Conservation (phyloP, 2,329 filamentous ascomycete species). For the Magnaporthiopsis poae region DNA sequence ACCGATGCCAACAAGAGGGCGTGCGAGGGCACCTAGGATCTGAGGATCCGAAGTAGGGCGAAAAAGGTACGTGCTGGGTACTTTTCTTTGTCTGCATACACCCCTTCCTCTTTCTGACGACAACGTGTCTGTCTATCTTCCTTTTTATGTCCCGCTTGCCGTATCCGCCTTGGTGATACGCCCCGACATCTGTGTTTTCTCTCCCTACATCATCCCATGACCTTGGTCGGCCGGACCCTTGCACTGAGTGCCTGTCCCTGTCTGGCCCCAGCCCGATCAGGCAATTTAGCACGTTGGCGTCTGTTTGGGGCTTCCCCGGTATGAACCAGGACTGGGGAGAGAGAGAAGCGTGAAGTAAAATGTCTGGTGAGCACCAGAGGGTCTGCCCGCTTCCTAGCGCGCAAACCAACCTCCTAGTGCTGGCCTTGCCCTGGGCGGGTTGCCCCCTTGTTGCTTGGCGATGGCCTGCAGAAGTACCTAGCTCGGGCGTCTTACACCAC, state of each 20-base stretch:
- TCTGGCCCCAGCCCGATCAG: neutral
- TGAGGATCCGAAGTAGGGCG: neutral
- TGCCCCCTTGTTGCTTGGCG: neutral
- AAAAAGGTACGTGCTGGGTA: neutral
- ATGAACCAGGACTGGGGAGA: too few species aligned
- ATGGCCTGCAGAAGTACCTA: neutral
- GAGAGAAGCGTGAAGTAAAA: neutral
- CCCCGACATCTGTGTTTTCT: neutral
- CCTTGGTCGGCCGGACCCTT: neutral
- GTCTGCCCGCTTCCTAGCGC: neutral
- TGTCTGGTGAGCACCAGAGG: neutral
- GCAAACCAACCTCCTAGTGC: neutral
- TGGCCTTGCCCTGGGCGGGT: neutral
- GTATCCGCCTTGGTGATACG: neutral
- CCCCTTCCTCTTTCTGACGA: conserved; percentile 11
- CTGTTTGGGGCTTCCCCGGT: neutral
- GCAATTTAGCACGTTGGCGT: neutral
- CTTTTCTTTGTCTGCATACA: conserved; percentile 12
- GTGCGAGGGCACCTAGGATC: neutral
- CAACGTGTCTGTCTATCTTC: conserved; percentile 12
- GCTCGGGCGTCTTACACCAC: neutral
- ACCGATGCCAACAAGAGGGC: neutral
- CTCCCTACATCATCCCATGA: neutral
- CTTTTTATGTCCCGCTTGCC: conserved; percentile 3
- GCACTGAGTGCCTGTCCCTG: neutral